phyloP scores from a whole-genome alignment of 352 stramenopile species.

The Globisporangium echinulatum region DNA sequence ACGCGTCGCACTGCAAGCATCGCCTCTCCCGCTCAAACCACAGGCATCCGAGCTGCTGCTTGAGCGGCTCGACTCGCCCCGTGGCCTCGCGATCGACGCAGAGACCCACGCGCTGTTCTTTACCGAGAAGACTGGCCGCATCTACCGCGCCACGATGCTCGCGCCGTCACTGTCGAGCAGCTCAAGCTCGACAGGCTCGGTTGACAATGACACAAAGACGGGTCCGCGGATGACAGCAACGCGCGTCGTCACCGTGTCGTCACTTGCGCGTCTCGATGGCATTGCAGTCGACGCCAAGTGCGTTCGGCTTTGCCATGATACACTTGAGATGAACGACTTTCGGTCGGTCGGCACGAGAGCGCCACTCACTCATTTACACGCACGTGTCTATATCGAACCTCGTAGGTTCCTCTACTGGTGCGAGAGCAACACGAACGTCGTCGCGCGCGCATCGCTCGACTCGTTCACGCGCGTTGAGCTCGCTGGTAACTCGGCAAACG shows the following conservation, averaged over 20 bases:
- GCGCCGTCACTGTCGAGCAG: background rate
- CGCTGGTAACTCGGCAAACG: constrained; percentile 45
- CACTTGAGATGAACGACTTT: too few relatives aligned
- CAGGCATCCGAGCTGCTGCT: constrained; percentile 22
- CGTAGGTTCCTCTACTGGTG: constrained; percentile 65
- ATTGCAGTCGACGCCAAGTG: constrained; percentile 54
- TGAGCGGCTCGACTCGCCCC: constrained; percentile 33
- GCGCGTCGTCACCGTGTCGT: constrained; percentile 34
- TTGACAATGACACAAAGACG: constrained; percentile 1
- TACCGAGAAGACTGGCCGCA: constrained; percentile 64
- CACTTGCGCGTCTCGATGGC: constrained; percentile 46
- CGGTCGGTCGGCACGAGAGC: too few relatives aligned
- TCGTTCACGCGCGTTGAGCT: constrained; percentile 44
- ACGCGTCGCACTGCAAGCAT: constrained; percentile 10
- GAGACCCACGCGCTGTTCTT: constrained; percentile 40
- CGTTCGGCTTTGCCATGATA: background rate
- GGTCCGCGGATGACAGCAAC: constrained; percentile 13
- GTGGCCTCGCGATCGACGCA: constrained; percentile 38
- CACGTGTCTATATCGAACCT: background rate
- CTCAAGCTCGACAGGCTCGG: background rate
- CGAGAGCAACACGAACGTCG: constrained; percentile 56
- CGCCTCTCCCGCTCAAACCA: background rate
- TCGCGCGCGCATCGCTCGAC: constrained; percentile 37
- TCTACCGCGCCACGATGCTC: constrained; percentile 27
- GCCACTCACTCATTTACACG: constrained; percentile 3